Conservation (phyloP, 2,329 filamentous ascomycete species). For the Claviceps pusilla region DNA sequence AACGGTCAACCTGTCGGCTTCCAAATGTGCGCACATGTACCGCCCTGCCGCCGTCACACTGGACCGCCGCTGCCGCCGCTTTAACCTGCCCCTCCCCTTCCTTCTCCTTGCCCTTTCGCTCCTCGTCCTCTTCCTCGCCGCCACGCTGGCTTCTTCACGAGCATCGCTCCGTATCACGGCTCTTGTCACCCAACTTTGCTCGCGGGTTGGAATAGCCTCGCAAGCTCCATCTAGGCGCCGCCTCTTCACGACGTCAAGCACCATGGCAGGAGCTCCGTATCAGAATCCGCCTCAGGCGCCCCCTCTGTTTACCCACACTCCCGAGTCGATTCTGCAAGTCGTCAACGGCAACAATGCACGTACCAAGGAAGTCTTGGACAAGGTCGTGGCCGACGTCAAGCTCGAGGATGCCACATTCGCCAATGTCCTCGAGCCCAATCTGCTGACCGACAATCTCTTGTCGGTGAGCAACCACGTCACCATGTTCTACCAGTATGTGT, state of each 20-base stretch:
- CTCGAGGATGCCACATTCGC: slow-evolving; percentile 36
- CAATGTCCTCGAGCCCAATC: slow-evolving; percentile 49
- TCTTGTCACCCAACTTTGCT: slow-evolving; percentile 40
- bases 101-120: slow-evolving; percentile 33
- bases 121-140: slow-evolving; percentile 41
- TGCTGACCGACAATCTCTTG: slow-evolving; percentile 54
- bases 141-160: slow-evolving; percentile 54
- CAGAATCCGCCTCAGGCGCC: slow-evolving; percentile 63
- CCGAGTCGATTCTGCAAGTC: slow-evolving; percentile 50
- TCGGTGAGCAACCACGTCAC: slow-evolving; percentile 49
- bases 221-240: slow-evolving; percentile 11
- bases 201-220: slow-evolving; percentile 8
- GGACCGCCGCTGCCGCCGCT: slow-evolving; percentile 14
- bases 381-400: slow-evolving; percentile 47
- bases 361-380: slow-evolving; percentile 50
- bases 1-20: not conserved
- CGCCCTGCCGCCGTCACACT: slow-evolving; percentile 8
- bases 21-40: not conserved
- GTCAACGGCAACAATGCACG: slow-evolving; percentile 50
- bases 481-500: slow-evolving; percentile 70
- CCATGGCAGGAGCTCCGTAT: slow-evolving; percentile 53
- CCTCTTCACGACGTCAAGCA: slow-evolving; percentile 30
- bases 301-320: slow-evolving; percentile 61
- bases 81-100: slow-evolving; percentile 15
- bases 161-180: slow-evolving; percentile 42